These are phyloP conservation scores for Hyphopichia fennica DNA, from an alignment of 1,139 yeast genomes.

Conservation along the genomic window DNA sequence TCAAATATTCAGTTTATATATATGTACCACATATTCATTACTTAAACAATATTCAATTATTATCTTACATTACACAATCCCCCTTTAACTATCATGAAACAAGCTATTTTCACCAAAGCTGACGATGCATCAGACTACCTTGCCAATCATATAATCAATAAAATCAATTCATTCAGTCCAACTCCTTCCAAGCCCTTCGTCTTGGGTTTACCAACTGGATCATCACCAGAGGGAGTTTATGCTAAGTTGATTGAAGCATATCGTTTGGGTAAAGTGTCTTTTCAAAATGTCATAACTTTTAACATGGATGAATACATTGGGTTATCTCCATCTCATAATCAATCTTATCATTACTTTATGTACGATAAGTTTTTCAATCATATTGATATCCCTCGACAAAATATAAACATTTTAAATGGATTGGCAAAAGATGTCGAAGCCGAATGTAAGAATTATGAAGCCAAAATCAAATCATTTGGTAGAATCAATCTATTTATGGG, in stretches of 20 bases:
- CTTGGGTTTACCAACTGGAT: constrained; percentile 65
- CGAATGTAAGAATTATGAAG: constrained; percentile 55
- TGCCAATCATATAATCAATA: constrained; percentile 48
- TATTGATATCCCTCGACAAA: constrained; percentile 53
- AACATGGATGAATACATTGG: constrained; percentile 66
- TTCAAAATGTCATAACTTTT: constrained; percentile 58
- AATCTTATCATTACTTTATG: constrained; percentile 65
- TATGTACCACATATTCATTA: no score
- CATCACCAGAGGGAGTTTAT: constrained; percentile 63
- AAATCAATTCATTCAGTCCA: constrained; percentile 49
- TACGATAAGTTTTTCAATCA: constrained; percentile 58
- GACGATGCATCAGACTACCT: constrained; percentile 51
- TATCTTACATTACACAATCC: no score
- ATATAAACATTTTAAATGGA: constrained; percentile 59
- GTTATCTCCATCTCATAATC: constrained; percentile 47
- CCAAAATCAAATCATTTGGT: constrained; percentile 49
- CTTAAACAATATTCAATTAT: no score
- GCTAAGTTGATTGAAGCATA: constrained; percentile 47
- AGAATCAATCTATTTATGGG: constrained; percentile 59
- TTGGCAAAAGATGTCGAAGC: constrained; percentile 43
- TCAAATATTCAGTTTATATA: no score
- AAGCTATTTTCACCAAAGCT: constrained; percentile 37
- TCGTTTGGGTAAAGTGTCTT: constrained; percentile 44
- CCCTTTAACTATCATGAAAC: constrained; percentile 29
- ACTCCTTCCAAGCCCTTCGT: constrained; percentile 53